These are phyloP conservation scores for Actinomucor elegans DNA, from an alignment of 371 early-diverging fungal species.

Conservation along the genomic window DNA sequence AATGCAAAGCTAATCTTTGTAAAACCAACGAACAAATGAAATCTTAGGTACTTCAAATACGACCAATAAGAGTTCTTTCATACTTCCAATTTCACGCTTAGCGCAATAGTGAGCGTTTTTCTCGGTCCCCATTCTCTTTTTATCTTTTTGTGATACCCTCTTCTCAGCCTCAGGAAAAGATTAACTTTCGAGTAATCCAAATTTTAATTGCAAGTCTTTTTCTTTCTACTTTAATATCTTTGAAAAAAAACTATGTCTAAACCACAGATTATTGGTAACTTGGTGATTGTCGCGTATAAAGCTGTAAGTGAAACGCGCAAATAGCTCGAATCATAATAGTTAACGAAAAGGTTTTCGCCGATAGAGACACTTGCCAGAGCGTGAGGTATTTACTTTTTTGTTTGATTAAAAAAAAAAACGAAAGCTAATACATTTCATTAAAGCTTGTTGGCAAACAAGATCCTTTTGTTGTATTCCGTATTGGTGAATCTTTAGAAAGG, in stretches of 20 bases:
- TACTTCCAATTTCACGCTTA: too few species aligned
- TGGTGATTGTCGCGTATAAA: slow-evolving; percentile 50
- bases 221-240: slow-evolving; percentile 1
- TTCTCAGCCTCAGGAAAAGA: slow-evolving; percentile 8
- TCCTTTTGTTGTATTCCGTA: slow-evolving; percentile 43
- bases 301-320: slow-evolving; percentile 31
- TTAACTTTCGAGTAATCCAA: too few species aligned
- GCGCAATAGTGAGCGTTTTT: too few species aligned
- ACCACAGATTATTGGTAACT: slow-evolving; percentile 38
- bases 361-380: slow-evolving; percentile 47
- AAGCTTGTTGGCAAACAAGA: slow-evolving; percentile 53
- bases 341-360: background rate
- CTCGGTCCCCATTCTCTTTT: too few species aligned
- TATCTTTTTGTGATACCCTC: background rate
- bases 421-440: background rate
- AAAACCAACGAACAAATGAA: too few species aligned
- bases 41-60: too few species aligned
- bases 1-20: too few species aligned
- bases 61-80: too few species aligned
- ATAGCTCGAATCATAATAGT: background rate
- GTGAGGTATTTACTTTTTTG: slow-evolving; percentile 30
- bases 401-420: background rate
- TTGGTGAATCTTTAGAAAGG: slow-evolving; percentile 36
- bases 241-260: slow-evolving; percentile 18
- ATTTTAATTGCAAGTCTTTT: slow-evolving; percentile 5